Percentiles rank a stretch among this genome's conserved stretches.
phyloP scores from a whole-genome alignment of 2,329 filamentous ascomycete genomes.

The Colletotrichum liaoningense region DNA sequence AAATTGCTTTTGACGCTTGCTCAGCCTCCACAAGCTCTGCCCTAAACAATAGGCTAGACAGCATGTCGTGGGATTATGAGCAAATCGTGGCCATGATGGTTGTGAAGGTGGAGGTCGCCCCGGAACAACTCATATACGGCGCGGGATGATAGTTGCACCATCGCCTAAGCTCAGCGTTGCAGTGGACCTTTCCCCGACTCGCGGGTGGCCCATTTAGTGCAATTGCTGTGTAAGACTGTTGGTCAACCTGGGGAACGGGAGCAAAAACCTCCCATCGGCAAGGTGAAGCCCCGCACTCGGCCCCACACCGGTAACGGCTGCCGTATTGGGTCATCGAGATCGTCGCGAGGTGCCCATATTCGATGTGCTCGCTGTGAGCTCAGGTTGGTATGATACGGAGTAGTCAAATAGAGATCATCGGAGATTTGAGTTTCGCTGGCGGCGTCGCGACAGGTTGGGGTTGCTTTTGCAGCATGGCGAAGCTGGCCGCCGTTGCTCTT shows the following conservation, averaged over 20 bases:
- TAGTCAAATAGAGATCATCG: background rate
- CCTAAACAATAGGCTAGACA: background rate
- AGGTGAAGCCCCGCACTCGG: constrained; percentile 3
- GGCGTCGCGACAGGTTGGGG: background rate
- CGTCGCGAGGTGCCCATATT: background rate
- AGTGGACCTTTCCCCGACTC: constrained; percentile 9
- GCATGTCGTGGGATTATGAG: background rate
- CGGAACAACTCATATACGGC: constrained; percentile 24
- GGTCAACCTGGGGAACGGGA: background rate
- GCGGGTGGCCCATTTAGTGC: background rate
- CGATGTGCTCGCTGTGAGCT: too few species aligned
- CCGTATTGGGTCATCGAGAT: constrained; percentile 24
- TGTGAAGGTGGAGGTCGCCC: constrained; percentile 8
- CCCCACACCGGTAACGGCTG: constrained; percentile 9
- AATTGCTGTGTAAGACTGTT: background rate
- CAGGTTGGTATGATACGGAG: too few species aligned
- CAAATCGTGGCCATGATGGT: background rate
- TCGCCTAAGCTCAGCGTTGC: constrained; percentile 18
- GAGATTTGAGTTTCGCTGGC: constrained; percentile 1
- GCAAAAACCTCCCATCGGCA: constrained; percentile 4
- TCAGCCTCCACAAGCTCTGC: constrained; percentile 17
- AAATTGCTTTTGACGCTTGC: constrained; percentile 5
- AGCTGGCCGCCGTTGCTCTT: background rate
- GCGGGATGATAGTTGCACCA: constrained; percentile 27
- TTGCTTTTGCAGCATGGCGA: background rate